phyloP scores from a whole-genome alignment of 495 filamentous ascomycete species.

The Penicillium chermesinum region DNA sequence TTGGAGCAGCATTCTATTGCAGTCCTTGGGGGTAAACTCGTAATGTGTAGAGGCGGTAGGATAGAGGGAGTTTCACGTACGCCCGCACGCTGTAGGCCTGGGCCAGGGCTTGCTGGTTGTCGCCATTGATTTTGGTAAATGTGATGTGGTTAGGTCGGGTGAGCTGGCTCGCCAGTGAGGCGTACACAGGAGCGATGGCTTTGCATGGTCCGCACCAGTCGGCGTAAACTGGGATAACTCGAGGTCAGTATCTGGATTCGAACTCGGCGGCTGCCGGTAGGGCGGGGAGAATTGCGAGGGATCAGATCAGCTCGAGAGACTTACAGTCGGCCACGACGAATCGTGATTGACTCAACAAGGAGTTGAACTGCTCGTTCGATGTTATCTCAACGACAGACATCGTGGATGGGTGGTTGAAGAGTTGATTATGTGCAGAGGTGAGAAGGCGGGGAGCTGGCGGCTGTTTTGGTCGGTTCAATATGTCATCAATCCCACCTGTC shows the following conservation, averaged over 20 bases:
- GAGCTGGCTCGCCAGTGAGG: constrained; percentile 66
- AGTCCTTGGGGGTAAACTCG: background rate
- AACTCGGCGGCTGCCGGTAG: too few species aligned
- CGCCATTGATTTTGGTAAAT: constrained; percentile 84
- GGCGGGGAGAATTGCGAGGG: constrained; percentile 8
- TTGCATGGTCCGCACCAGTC: constrained; percentile 86
- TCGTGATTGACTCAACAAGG: constrained; percentile 58
- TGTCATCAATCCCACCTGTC: constrained; percentile 18
- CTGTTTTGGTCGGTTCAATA: constrained; percentile 27
- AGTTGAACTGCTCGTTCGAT: constrained; percentile 65
- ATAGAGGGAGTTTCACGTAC: constrained; percentile 39
- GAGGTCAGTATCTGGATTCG: constrained; percentile 10
- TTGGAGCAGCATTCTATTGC: background rate
- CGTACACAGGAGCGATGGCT: constrained; percentile 76
- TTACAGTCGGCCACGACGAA: constrained; percentile 85
- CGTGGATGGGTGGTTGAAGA: constrained; percentile 7
- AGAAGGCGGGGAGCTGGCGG: constrained; percentile 11
- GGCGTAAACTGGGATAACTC: constrained; percentile 62
- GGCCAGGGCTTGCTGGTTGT: constrained; percentile 68
- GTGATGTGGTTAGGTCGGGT: constrained; percentile 68
- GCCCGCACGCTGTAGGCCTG: constrained; percentile 65
- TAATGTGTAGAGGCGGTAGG: constrained; percentile 2
- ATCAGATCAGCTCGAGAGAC: constrained; percentile 27
- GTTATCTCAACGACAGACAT: constrained; percentile 61
- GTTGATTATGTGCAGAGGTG: constrained; percentile 2